These are phyloP conservation scores for Crotalaria pallida DNA, from an alignment of 306 rosid species.

Conservation along the genomic window DNA sequence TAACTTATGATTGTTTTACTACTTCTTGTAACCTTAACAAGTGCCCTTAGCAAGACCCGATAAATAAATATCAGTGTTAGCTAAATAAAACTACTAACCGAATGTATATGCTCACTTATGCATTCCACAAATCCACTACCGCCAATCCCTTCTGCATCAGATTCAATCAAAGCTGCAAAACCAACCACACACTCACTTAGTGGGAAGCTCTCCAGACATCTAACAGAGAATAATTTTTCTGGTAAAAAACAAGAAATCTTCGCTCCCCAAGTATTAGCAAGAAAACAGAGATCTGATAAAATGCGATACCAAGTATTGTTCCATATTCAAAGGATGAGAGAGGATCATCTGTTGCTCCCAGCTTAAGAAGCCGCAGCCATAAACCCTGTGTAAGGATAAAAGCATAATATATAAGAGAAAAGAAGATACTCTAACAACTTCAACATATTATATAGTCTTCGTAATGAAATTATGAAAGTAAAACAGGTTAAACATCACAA, in stretches of 20 bases:
- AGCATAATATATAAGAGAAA: neutral
- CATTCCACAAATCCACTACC: slow-evolving; percentile 98
- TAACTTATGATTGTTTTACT: too few relatives aligned
- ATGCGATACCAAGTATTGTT: slow-evolving; percentile 80
- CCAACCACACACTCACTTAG: slow-evolving; percentile 26
- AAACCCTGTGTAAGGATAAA: slow-evolving; percentile 62
- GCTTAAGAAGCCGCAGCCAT: slow-evolving; percentile 93
- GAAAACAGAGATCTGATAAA: slow-evolving; percentile 20
- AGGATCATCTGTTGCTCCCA: slow-evolving; percentile 96
- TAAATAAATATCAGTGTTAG: neutral
- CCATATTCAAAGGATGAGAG: slow-evolving; percentile 99
- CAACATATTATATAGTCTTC: neutral
- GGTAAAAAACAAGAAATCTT: slow-evolving; percentile 14
- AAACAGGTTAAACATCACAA: neutral
- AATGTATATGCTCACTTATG: slow-evolving; percentile 91
- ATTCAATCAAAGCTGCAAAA: slow-evolving; percentile 93
- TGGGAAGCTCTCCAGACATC: slow-evolving; percentile 5
- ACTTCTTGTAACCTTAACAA: too few relatives aligned
- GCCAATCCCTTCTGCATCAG: slow-evolving; percentile 99
- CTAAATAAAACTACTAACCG: slow-evolving; percentile 53
- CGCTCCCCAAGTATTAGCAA: neutral
- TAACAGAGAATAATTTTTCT: slow-evolving; percentile 20
- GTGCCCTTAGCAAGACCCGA: too few relatives aligned
- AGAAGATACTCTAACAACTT: neutral
- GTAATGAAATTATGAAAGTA: neutral